These are phyloP conservation scores for Terfezia claveryi DNA, from an alignment of 495 filamentous ascomycete species.

Conservation along the genomic window DNA sequence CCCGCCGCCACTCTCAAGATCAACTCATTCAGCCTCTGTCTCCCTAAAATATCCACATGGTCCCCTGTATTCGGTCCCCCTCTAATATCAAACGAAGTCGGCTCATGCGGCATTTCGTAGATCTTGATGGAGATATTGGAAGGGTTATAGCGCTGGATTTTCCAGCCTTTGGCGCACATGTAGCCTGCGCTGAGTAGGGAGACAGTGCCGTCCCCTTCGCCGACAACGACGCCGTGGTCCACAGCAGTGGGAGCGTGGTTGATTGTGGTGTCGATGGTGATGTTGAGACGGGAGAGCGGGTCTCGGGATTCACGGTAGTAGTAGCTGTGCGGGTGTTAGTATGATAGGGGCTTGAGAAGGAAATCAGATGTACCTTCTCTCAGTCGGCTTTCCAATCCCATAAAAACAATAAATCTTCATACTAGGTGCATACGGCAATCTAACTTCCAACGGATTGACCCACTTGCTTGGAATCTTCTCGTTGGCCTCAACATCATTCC, in stretches of 20 bases:
- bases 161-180: constrained; percentile 92
- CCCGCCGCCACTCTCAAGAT: constrained; percentile 80
- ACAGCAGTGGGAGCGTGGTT: constrained; percentile 31
- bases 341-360: no score
- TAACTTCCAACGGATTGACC: constrained; percentile 84
- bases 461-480: constrained; percentile 64
- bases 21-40: constrained; percentile 72
- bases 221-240: constrained; percentile 77
- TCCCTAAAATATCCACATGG: constrained; percentile 87
- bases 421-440: constrained; percentile 67
- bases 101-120: constrained; percentile 91
- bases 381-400: constrained; percentile 29
- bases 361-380: neutral
- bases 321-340: constrained; percentile 27
- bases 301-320: constrained; percentile 61
- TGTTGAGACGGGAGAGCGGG: constrained; percentile 45
- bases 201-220: constrained; percentile 90
- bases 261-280: constrained; percentile 69
- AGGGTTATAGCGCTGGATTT: constrained; percentile 81
- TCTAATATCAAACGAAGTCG: constrained; percentile 70
- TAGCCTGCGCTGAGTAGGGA: constrained; percentile 73
- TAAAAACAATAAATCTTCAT: constrained; percentile 98
- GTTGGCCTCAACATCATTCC: constrained; percentile 64
- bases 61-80: constrained; percentile 93
- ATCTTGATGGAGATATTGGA: constrained; percentile 58